These are phyloP conservation scores for Neopestalotiopsis sp. DNA, from an alignment of 2,329 filamentous ascomycete species.

Conservation along the genomic window DNA sequence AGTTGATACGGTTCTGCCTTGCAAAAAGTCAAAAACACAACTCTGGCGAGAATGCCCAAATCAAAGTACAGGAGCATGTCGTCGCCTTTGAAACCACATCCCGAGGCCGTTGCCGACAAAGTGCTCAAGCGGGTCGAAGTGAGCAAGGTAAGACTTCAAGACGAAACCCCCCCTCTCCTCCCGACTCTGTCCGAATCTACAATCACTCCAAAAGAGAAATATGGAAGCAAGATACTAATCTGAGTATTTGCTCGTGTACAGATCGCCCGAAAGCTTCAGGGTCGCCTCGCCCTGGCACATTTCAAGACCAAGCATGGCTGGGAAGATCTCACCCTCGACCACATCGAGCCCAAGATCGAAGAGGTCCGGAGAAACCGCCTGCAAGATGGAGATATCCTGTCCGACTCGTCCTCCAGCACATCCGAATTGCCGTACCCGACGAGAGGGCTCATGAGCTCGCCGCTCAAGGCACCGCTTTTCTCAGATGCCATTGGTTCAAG, in stretches of 20 bases:
- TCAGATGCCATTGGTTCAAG: constrained; percentile 80
- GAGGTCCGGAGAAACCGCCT: constrained; percentile 76
- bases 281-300: constrained; percentile 91
- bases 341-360: constrained; percentile 83
- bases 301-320: constrained; percentile 97
- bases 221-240: constrained; percentile 23
- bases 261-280: constrained; percentile 93
- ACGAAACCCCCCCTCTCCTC: constrained; percentile 9
- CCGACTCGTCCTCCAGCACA: constrained; percentile 84
- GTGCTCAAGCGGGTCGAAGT: constrained; percentile 76
- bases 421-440: constrained; percentile 77
- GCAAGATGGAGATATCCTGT: constrained; percentile 74
- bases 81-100: constrained; percentile 67
- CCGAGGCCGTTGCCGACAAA: constrained; percentile 68
- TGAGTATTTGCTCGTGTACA: constrained; percentile 42
- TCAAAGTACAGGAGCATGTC: constrained; percentile 51
- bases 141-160: constrained; percentile 65
- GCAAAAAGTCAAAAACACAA: background rate
- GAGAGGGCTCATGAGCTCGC: constrained; percentile 78
- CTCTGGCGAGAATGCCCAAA: constrained; percentile 26
- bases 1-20: background rate
- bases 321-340: constrained; percentile 86
- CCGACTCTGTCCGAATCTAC: background rate
- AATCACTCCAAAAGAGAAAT: constrained; percentile 15
- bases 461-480: constrained; percentile 81